Evolutionary conservation across 108 stramenopile genomes (phyloP), one percentile per base, ranked within the genome.

Genomic region (Stephanodiscus minutulus): DNA sequence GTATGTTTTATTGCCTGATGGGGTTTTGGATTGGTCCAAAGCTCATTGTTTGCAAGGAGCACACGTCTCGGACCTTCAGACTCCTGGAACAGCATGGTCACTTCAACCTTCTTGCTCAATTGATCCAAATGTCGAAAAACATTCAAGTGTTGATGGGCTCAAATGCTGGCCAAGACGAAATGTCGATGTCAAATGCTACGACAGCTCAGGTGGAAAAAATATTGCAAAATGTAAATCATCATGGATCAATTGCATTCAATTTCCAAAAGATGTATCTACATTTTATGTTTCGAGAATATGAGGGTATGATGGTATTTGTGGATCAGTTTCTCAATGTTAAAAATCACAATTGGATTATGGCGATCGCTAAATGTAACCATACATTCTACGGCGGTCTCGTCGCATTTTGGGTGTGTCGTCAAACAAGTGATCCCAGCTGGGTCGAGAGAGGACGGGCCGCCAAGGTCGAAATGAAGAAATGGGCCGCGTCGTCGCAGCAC

Each of bases 381-480:
- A 20, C 0, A 11, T 68, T 68, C 55, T 27, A 55, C 28, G 31
- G 55, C 13, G 64, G 72, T 31, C 55, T 73, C 17, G 64, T 46
- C 1, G 46, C 63, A 28, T 73, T 58, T 46, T 58, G 72, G 72
- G 47, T 73, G 15, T 58, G 35, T 44, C 64, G 72, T 47, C 52
- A 58, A 43, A 44, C 72, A 4, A 25, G 29, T 6, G 64, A 73
- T 17, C 31, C 56, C 0, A 8, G 0, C 29, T 73, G 57, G 64
- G 39, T 37, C 9, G 39, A 64, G 27, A 70, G 59, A 44, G 64
- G 63, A 12, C 41, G 28, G 22, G 35, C 5, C 44, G 46, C 55
- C 43, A 73, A 64, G 25, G 33, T 28, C 8, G 53, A 28, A 43
- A 43, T 73, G 22, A 13, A 20, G 25, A 18, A 33, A 20, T 73